These are phyloP conservation scores for Blechomonas ayalai DNA, from an alignment of 208 protist species.

Conservation along the genomic window DNA sequence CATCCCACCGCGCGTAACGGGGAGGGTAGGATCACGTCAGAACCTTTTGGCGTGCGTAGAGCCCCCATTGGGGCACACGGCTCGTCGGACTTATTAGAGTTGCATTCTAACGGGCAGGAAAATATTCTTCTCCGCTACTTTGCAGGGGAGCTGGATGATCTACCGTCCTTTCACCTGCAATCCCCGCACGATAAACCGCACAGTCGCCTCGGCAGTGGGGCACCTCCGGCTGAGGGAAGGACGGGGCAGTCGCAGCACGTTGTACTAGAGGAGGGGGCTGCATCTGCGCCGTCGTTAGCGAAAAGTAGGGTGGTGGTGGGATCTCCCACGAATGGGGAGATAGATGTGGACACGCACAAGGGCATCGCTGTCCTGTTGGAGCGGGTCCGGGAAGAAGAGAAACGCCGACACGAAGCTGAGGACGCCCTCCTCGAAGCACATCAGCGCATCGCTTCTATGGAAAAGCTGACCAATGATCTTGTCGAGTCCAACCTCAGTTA, in stretches of 20 bases:
- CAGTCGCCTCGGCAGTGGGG: neutral
- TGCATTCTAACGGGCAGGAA: slow-evolving; percentile 3
- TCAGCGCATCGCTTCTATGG: slow-evolving; percentile 17
- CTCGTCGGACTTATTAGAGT: too few relatives aligned
- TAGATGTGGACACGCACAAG: neutral
- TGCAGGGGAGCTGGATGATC: slow-evolving; percentile 10
- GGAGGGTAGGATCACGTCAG: too few relatives aligned
- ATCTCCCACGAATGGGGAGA: too few relatives aligned
- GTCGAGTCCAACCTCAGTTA: slow-evolving; percentile 28
- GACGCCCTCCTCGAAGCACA: slow-evolving; percentile 20
- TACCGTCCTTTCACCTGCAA: slow-evolving; percentile 8
- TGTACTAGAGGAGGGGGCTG: neutral
- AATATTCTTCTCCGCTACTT: slow-evolving; percentile 18
- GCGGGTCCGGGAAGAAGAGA: neutral
- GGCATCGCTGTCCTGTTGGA: neutral
- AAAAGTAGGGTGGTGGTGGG: too few relatives aligned
- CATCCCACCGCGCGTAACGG: too few relatives aligned
- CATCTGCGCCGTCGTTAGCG: slow-evolving; percentile 3
- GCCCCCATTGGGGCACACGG: too few relatives aligned
- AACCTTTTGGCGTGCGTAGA: too few relatives aligned
- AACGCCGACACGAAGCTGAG: slow-evolving; percentile 10
- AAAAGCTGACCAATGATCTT: slow-evolving; percentile 45
- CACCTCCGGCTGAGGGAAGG: neutral
- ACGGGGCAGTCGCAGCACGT: neutral
- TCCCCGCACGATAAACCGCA: neutral